A percentile compares a stretch with the other conserved stretches of the same genome.
phyloP scores from a whole-genome alignment of 2,329 filamentous ascomycete species.

The Cadophora gregata region DNA sequence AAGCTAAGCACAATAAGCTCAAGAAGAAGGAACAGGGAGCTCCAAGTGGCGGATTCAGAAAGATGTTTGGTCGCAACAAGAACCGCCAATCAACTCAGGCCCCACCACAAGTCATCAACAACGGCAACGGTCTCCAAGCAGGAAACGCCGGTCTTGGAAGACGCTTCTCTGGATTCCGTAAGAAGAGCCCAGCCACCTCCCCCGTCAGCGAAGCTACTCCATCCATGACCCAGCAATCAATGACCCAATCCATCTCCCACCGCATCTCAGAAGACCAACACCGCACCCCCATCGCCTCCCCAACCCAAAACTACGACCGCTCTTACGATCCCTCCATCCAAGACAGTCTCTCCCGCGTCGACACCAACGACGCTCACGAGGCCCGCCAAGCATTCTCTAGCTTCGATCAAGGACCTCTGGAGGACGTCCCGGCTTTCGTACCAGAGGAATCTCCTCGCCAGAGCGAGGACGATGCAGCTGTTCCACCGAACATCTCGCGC shows the following conservation, averaged over 20 bases:
- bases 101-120: slow-evolving; percentile 59
- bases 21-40: slow-evolving; percentile 55
- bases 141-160: slow-evolving; percentile 44
- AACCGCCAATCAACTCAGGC: slow-evolving; percentile 63
- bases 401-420: slow-evolving; percentile 89
- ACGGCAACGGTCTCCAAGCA: slow-evolving; percentile 44
- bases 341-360: slow-evolving; percentile 62
- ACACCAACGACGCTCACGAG: slow-evolving; percentile 63
- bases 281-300: slow-evolving; percentile 40
- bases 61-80: slow-evolving; percentile 69
- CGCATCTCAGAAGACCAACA: slow-evolving; percentile 39
- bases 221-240: slow-evolving; percentile 37
- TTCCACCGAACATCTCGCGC: slow-evolving; percentile 34
- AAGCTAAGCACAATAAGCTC: slow-evolving; percentile 56
- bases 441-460: slow-evolving; percentile 53
- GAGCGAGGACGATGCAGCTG: slow-evolving; percentile 51
- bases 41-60: slow-evolving; percentile 59
- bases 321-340: slow-evolving; percentile 54
- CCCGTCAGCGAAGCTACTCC: slow-evolving; percentile 31
- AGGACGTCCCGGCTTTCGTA: slow-evolving; percentile 84
- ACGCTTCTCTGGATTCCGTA: slow-evolving; percentile 50
- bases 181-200: slow-evolving; percentile 42
- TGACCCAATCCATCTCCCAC: slow-evolving; percentile 18
- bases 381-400: slow-evolving; percentile 65
- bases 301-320: slow-evolving; percentile 44